A percentile compares a stretch with the other conserved stretches of the same genome.
Evolutionary conservation across 441 rosid species (phyloP).

Genomic region (Metrosideros polymorpha): DNA sequence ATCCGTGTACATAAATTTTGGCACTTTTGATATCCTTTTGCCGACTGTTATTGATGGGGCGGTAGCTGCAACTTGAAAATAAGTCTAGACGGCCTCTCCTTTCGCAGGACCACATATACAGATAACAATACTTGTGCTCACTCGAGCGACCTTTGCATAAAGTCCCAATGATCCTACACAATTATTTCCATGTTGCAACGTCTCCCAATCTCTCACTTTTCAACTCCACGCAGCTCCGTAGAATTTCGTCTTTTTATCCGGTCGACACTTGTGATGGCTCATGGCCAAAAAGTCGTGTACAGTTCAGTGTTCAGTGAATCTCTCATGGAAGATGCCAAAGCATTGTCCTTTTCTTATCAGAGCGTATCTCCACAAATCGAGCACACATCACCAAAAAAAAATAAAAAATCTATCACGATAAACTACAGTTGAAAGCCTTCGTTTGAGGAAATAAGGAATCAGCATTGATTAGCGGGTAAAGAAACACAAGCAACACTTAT

Average conservation of each 20-base stretch:
- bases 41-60: background rate
- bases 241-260: background rate
- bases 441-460: background rate
- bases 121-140: no score
- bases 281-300: background rate
- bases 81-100: background rate
- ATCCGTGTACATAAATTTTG: no score
- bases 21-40: no score
- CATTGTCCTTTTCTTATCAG: background rate
- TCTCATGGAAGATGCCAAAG: background rate
- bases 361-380: background rate
- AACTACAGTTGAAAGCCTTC: background rate
- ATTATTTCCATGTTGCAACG: background rate
- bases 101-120: no score
- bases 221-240: background rate
- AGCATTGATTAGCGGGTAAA: background rate
- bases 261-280: background rate
- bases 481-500: no score
- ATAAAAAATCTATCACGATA: background rate
- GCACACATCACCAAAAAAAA: background rate
- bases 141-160: background rate
- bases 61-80: background rate
- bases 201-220: background rate
- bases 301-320: background rate
- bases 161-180: background rate